A percentile compares a stretch with the other conserved stretches of the same genome.
Conservation (phyloP, 257 asterid genomes). For the Galeopsis tetrahit region DNA sequence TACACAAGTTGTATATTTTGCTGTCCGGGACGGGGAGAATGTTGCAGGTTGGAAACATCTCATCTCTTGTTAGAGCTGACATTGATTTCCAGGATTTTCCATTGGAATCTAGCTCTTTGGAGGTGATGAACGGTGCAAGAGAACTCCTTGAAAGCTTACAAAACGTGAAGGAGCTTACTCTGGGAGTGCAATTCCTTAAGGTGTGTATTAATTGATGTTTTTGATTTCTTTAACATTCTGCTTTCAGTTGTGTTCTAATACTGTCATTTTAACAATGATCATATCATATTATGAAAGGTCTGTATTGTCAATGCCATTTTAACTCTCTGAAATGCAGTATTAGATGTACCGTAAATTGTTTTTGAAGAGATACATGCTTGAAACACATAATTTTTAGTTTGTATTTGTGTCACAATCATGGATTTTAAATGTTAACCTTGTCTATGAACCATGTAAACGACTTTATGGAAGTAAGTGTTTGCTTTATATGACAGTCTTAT, state of each 20-base stretch:
- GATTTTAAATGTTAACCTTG: no score
- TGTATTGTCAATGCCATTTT: not conserved
- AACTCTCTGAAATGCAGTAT: not conserved
- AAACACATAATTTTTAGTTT: no score
- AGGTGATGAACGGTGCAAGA: not conserved
- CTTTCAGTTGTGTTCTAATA: no score
- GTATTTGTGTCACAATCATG: no score
- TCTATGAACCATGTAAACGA: not conserved
- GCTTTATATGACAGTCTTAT: not conserved
- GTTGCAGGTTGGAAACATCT: not conserved
- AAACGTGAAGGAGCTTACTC: not conserved
- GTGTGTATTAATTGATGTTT: not conserved
- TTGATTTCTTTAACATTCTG: not conserved
- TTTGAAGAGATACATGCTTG: no score
- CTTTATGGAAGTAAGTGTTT: not conserved
- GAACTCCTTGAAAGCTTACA: not conserved
- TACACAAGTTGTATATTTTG: not conserved
- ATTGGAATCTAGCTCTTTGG: no score
- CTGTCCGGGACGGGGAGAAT: no score
- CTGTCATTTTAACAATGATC: no score
- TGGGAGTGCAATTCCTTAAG: not conserved
- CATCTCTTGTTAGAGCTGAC: slow-evolving; percentile 19
- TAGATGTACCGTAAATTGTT: no score
- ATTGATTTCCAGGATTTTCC: not conserved
- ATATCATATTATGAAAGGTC: not conserved